Conservation (phyloP, 2,329 filamentous ascomycete species). For the Fusarium camptoceras region DNA sequence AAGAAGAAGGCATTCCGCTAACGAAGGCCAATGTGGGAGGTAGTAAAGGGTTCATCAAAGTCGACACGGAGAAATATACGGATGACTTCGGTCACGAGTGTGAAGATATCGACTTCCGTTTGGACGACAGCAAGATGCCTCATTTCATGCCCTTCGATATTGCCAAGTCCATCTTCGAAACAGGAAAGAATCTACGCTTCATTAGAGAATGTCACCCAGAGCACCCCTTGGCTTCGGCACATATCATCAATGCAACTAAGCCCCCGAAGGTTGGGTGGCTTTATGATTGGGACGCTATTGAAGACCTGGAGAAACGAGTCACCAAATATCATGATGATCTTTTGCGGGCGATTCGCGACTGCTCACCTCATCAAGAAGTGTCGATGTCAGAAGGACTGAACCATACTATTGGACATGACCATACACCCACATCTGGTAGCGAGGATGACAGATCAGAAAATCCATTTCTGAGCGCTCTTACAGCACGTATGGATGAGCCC, state of each 20-base stretch:
- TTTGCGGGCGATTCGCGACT: constrained; percentile 37
- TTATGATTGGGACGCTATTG: constrained; percentile 78
- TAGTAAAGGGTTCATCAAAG: constrained; percentile 70
- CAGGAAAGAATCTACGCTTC: constrained; percentile 79
- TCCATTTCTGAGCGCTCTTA: constrained; percentile 46
- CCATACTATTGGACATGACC: background rate
- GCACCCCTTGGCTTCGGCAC: constrained; percentile 72
- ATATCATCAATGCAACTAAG: constrained; percentile 58
- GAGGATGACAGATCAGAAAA: constrained; percentile 38
- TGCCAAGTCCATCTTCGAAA: constrained; percentile 79
- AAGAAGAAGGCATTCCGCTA: constrained; percentile 66
- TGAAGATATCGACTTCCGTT: constrained; percentile 69
- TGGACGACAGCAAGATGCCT: constrained; percentile 75
- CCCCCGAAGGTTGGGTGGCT: constrained; percentile 74
- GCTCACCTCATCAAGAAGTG: background rate
- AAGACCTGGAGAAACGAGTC: constrained; percentile 71
- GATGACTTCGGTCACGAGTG: constrained; percentile 70
- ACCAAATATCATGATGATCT: constrained; percentile 50
- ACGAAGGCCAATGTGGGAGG: constrained; percentile 59
- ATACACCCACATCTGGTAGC: constrained; percentile 61
- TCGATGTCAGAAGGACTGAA: background rate
- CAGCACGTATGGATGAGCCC: constrained; percentile 46
- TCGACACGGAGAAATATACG: constrained; percentile 64
- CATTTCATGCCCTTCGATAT: constrained; percentile 78
- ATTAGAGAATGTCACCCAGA: constrained; percentile 76